Conservation (phyloP, 306 rosid species). For the Cucurbita maxima region DNA sequence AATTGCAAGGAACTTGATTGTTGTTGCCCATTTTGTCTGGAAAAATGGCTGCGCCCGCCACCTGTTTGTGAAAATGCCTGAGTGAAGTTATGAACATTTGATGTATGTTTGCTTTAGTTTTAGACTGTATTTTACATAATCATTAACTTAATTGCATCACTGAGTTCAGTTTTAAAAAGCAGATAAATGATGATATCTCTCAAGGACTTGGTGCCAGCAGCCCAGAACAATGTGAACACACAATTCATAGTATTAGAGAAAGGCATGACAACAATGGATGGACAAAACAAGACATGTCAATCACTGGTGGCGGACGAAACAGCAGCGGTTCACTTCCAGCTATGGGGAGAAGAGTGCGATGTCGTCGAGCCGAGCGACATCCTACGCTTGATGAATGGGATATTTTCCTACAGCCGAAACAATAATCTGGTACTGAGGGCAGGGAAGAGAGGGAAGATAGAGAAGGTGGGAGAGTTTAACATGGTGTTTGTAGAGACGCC, state of each 20-base stretch:
- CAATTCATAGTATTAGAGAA: slow-evolving; percentile 58
- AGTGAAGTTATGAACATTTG: not conserved
- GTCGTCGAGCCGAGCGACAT: slow-evolving; percentile 49
- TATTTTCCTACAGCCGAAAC: slow-evolving; percentile 47
- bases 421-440: slow-evolving; percentile 45
- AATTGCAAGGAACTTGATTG: too few species aligned
- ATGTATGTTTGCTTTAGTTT: not conserved
- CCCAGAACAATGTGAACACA: slow-evolving; percentile 65
- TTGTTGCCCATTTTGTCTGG: not conserved
- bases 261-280: slow-evolving; percentile 32
- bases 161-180: not conserved
- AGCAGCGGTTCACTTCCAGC: slow-evolving; percentile 65
- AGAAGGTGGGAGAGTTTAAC: slow-evolving; percentile 54
- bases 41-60: not conserved
- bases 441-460: slow-evolving; percentile 61
- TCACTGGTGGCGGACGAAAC: slow-evolving; percentile 63
- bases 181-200: slow-evolving; percentile 26
- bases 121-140: not conserved
- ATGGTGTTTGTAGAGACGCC: slow-evolving; percentile 72
- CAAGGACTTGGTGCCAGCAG: slow-evolving; percentile 58
- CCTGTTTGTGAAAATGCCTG: not conserved
- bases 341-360: slow-evolving; percentile 73
- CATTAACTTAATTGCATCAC: not conserved
- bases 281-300: slow-evolving; percentile 41
- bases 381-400: slow-evolving; percentile 29